phyloP scores from a whole-genome alignment of 2,329 filamentous ascomycete genomes.

The Huntiella moniliformis region DNA sequence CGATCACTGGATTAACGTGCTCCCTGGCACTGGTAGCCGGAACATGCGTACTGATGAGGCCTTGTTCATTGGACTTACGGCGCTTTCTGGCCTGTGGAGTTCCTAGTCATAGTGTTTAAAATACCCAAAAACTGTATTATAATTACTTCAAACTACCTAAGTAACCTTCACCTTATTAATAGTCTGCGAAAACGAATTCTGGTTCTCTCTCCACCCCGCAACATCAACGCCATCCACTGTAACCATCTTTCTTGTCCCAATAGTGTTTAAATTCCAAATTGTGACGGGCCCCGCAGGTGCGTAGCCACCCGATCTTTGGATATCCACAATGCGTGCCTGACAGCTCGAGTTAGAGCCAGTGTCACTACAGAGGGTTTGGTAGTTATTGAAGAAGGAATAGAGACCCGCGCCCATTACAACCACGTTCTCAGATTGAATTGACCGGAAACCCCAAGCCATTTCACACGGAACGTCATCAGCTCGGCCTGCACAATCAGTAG shows the following conservation, averaged over 20 bases:
- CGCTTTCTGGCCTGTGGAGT: slow-evolving; percentile 39
- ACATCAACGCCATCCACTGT: slow-evolving; percentile 19
- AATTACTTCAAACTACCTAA: slow-evolving; percentile 5
- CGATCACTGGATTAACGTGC: slow-evolving; percentile 67
- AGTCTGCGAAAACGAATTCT: slow-evolving; percentile 22
- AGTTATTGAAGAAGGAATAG: slow-evolving; percentile 52
- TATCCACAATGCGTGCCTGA: slow-evolving; percentile 25
- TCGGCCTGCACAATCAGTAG: slow-evolving; percentile 23
- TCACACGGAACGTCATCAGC: slow-evolving; percentile 24
- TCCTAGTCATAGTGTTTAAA: neutral
- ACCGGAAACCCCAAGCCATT: slow-evolving; percentile 46
- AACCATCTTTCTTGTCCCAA: slow-evolving; percentile 24
- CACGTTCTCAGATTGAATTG: slow-evolving; percentile 36
- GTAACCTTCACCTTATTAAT: slow-evolving; percentile 18
- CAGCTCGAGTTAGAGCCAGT: slow-evolving; percentile 24
- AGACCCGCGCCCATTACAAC: slow-evolving; percentile 44
- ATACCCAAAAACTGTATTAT: neutral
- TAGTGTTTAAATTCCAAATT: slow-evolving; percentile 28
- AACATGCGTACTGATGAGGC: slow-evolving; percentile 75
- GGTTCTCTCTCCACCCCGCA: slow-evolving; percentile 21
- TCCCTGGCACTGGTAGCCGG: slow-evolving; percentile 63
- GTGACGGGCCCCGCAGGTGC: slow-evolving; percentile 16
- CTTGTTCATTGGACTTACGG: slow-evolving; percentile 55
- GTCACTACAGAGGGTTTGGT: slow-evolving; percentile 30
- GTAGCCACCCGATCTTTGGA: slow-evolving; percentile 12